phyloP scores from a whole-genome alignment of 495 filamentous ascomycete genomes.

The Penicillium tannophilum region DNA sequence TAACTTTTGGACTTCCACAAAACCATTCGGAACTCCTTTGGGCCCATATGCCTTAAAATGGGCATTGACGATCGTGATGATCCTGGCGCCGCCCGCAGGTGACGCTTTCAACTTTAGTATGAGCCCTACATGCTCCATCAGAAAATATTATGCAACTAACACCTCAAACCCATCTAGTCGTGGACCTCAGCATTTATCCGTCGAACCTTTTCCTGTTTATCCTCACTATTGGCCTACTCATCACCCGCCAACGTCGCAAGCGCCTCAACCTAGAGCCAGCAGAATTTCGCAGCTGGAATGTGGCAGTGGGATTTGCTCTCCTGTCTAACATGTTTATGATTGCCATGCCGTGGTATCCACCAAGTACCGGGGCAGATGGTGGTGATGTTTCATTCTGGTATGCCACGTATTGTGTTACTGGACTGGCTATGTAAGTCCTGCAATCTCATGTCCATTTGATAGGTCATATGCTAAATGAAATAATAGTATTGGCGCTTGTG shows the following conservation, averaged over 20 bases:
- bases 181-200: constrained; percentile 58
- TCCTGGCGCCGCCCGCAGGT: constrained; percentile 65
- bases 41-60: constrained; percentile 63
- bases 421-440: constrained; percentile 56
- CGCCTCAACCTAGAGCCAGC: constrained; percentile 43
- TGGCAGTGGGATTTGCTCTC: constrained; percentile 56
- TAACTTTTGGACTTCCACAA: constrained; percentile 63
- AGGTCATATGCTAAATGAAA: neutral
- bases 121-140: constrained; percentile 1
- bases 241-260: constrained; percentile 51
- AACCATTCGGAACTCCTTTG: constrained; percentile 63
- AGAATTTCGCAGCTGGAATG: constrained; percentile 57
- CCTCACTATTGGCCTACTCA: constrained; percentile 56
- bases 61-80: constrained; percentile 62
- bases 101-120: constrained; percentile 66
- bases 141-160: constrained; percentile 3
- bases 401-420: constrained; percentile 60
- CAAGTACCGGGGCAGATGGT: constrained; percentile 52
- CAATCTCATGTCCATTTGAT: neutral
- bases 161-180: constrained; percentile 35
- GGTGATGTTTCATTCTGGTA: constrained; percentile 71
- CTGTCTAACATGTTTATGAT: constrained; percentile 58
- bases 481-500: constrained; percentile 51
- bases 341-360: constrained; percentile 68
- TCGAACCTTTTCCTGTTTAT: constrained; percentile 54